phyloP scores from a whole-genome alignment of 2,329 filamentous ascomycete genomes.

The Trichoderma hamatum region DNA sequence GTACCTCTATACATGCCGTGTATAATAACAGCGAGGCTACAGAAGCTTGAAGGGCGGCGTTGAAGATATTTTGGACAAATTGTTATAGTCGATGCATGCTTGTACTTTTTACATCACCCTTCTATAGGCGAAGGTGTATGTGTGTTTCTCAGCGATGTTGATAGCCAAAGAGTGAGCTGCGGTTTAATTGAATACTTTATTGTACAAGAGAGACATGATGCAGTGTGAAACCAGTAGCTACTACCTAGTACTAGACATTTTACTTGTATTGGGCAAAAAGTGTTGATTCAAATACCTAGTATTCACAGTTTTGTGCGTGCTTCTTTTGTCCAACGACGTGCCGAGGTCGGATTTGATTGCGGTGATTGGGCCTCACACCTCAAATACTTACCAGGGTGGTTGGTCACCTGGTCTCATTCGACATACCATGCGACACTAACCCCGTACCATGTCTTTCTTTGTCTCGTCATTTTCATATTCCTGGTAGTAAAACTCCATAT shows the following conservation, averaged over 20 bases:
- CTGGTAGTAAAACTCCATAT: slow-evolving; percentile 6
- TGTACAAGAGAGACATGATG: neutral
- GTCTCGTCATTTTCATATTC: neutral
- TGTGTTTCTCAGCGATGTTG: neutral
- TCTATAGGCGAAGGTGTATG: neutral
- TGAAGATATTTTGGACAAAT: neutral
- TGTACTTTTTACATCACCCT: neutral
- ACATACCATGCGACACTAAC: neutral
- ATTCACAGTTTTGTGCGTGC: neutral
- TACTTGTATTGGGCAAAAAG: neutral
- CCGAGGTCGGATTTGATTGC: neutral
- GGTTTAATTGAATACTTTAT: neutral
- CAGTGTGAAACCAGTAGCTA: neutral
- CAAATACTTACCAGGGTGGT: neutral
- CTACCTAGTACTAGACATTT: no score
- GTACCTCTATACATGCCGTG: neutral
- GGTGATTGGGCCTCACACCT: slow-evolving; percentile 9
- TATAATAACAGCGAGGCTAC: slow-evolving; percentile 13
- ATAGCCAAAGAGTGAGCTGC: neutral
- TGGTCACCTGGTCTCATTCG: neutral
- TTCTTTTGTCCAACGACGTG: slow-evolving; percentile 1
- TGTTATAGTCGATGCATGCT: slow-evolving; percentile 5
- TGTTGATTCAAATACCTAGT: neutral
- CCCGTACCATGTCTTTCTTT: neutral
- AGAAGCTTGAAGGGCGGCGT: neutral